Conservation (phyloP, 2,329 filamentous ascomycete genomes). For the Cladophialophora psammophila region DNA sequence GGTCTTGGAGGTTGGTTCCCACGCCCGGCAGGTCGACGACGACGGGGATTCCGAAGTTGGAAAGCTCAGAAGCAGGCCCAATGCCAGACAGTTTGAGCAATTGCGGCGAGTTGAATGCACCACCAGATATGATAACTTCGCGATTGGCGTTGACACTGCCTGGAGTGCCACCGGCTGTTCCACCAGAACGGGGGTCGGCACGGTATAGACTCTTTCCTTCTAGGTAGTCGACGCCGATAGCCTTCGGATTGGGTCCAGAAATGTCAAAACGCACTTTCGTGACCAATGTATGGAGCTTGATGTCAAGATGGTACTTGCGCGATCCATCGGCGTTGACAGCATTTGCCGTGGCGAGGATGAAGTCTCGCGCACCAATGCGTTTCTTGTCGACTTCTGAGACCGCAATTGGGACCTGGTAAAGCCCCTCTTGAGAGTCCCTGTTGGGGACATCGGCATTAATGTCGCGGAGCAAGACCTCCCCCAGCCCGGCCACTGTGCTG, state of each 20-base stretch:
- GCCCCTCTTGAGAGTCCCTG: conserved; percentile 57
- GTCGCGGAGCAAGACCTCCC: conserved; percentile 57
- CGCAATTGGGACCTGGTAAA: conserved; percentile 67
- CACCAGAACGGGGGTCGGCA: conserved; percentile 51
- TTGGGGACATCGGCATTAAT: conserved; percentile 56
- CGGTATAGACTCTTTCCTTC: conserved; percentile 57
- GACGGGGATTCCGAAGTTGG: conserved; percentile 61
- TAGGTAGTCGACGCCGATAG: conserved; percentile 60
- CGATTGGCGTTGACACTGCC: conserved; percentile 50
- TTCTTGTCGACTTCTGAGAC: conserved; percentile 56
- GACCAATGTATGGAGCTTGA: conserved; percentile 58
- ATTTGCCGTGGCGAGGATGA: conserved; percentile 60
- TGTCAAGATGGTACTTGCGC: conserved; percentile 64
- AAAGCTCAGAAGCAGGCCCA: conserved; percentile 62
- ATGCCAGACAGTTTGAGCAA: conserved; percentile 71
- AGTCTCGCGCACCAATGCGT: conserved; percentile 64
- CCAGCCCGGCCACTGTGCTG: conserved; percentile 54
- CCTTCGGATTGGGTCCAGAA: conserved; percentile 48
- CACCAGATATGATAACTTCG: conserved; percentile 58
- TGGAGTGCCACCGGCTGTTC: conserved; percentile 44
- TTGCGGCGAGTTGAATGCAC: conserved; percentile 70
- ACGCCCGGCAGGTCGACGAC: conserved; percentile 67
- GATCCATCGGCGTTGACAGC: conserved; percentile 59
- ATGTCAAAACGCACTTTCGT: conserved; percentile 57
- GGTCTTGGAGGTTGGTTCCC: conserved; percentile 70